Conservation (phyloP, 441 rosid species). For the Adansonia rubrostipa region DNA sequence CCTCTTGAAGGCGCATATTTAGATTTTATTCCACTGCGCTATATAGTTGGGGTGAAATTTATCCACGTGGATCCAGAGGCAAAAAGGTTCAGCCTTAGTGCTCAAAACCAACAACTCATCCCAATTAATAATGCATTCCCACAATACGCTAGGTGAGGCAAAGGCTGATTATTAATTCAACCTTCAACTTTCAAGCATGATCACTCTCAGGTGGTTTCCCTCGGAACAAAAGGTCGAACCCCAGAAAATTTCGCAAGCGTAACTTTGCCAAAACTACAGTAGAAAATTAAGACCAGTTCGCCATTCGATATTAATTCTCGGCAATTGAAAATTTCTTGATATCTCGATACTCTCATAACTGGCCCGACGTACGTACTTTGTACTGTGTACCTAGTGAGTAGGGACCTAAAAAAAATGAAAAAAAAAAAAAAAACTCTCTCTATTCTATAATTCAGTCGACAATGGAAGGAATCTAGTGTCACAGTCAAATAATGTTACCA, state of each 20-base stretch:
- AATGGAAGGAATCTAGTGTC: neutral
- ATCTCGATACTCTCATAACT: neutral
- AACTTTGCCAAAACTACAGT: neutral
- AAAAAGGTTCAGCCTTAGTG: too few relatives aligned
- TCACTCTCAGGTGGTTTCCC: neutral
- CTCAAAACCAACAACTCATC: too few relatives aligned
- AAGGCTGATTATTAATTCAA: neutral
- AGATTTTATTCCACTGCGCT: too few relatives aligned
- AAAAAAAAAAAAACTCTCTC: neutral
- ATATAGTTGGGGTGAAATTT: too few relatives aligned
- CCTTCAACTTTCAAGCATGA: neutral
- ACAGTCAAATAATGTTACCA: neutral
- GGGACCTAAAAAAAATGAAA: neutral
- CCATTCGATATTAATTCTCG: neutral
- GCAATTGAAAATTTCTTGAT: neutral
- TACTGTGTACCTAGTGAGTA: neutral
- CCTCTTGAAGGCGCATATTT: too few relatives aligned
- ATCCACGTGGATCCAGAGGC: too few relatives aligned
- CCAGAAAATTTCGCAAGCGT: neutral
- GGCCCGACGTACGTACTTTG: neutral
- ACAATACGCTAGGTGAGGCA: neutral
- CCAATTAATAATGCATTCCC: neutral
- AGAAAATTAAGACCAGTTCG: neutral
- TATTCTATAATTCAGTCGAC: conserved; percentile 2
- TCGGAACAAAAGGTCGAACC: neutral